A percentile compares a stretch with the other conserved stretches of the same genome.
Evolutionary conservation across 345 rosid genomes (phyloP).

Genomic region (Kandelia obovata): DNA sequence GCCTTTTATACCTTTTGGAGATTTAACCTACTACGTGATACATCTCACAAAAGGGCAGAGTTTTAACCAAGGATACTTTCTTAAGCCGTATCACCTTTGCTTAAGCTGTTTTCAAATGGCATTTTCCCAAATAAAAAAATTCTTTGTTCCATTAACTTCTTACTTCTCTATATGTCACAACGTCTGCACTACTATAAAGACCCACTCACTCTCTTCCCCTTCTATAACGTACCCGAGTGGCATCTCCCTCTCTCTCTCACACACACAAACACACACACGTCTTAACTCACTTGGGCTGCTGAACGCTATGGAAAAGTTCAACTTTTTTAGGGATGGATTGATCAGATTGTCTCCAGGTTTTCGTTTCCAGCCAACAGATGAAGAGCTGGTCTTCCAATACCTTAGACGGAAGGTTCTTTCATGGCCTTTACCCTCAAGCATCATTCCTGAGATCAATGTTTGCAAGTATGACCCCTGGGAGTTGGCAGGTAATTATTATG

Average conservation of each 20-base stretch:
- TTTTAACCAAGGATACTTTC: too few species aligned
- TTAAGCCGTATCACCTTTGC: too few species aligned
- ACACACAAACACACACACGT: too few species aligned
- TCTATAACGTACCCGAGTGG: not conserved
- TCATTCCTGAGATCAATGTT: too few species aligned
- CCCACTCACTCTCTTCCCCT: not conserved
- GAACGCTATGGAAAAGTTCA: conserved; percentile 9
- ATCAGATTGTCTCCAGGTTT: conserved; percentile 29
- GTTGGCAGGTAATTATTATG: conserved; percentile 22
- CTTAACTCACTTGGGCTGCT: not conserved
- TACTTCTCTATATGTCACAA: not conserved
- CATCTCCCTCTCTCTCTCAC: not conserved
- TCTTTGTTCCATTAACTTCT: not conserved
- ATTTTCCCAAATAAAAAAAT: too few species aligned
- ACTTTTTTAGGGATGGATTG: conserved; percentile 10
- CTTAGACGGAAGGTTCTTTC: conserved; percentile 25
- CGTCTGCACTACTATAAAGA: conserved; percentile 10
- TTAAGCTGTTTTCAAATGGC: too few species aligned
- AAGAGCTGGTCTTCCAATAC: conserved; percentile 30
- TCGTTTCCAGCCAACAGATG: conserved; percentile 35
- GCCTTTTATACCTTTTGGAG: too few species aligned
- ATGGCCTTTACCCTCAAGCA: conserved; percentile 17
- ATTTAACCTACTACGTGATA: too few species aligned
- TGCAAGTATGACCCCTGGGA: conserved; percentile 29
- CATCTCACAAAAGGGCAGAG: too few species aligned